Evolutionary conservation across 2,329 filamentous ascomycete species (phyloP), one percentile per base, ranked within the genome.

Genomic region (Xylaria sp.): DNA sequence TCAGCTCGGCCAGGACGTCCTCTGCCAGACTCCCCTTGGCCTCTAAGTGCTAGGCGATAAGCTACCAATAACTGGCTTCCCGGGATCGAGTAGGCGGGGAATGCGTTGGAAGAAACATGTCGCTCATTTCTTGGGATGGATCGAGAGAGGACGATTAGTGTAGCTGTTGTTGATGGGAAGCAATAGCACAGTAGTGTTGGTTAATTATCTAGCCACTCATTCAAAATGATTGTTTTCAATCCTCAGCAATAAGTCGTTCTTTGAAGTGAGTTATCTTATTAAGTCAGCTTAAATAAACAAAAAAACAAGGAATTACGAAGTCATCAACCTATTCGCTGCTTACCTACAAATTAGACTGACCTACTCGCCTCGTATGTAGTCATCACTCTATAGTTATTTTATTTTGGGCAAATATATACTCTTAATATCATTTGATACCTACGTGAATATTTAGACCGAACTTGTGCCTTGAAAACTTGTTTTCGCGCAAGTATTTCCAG

Each of bases 11-110:
- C 78, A 80, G 66, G 68, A 50, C 25, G 61, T 81, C 60, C 72
- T 81, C 65, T 78, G 80, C 76, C 56, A 78, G 70, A 74, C 77
- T 52, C 72, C 79, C 43, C 41, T 76, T 60, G 72, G 77, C 39
- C 30, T 78, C 70, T 75, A 73, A 72, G 59, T 20, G 25, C 39
- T 6, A 23, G 18, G 32, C 41, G 15, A 23, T 5, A 48, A 32
- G 30, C n/a, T 18, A 20, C 20, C n/a, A 13, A 43, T 10, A 25
- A 56, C n/a, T 5, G 18, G 20, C 2, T 32, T 61, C 20, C 28
- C 7, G 13, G 18, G n/a, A 23, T 41, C 20, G 7, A 36, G 52
- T 7, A 55, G 45, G 23, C 4, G 23, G 25, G 23, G 25, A 32
- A 36, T 8, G 23, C 15, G 4, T n/a, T 30, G 41, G n/a, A 48